Percentiles rank a stretch among this genome's conserved stretches.
phyloP scores from a whole-genome alignment of 2,329 filamentous ascomycete species.

The Fusarium sp. region DNA sequence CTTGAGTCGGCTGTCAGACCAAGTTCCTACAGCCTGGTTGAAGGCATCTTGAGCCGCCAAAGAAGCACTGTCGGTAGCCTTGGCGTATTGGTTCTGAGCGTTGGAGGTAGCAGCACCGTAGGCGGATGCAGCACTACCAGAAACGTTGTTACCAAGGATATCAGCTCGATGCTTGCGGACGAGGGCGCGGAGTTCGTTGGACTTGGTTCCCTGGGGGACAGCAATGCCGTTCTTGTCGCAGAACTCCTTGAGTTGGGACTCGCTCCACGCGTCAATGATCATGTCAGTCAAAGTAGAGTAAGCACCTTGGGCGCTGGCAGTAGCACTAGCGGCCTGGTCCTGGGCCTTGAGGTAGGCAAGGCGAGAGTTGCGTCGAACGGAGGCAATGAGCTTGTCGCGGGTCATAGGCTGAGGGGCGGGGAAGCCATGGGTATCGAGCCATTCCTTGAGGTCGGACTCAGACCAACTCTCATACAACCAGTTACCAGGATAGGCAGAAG shows the following conservation, averaged over 20 bases:
- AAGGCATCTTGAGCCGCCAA: conserved; percentile 77
- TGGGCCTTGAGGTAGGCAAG: conserved; percentile 80
- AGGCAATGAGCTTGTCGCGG: conserved; percentile 90
- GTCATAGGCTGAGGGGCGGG: conserved; percentile 86
- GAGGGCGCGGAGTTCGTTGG: conserved; percentile 90
- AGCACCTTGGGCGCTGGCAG: conserved; percentile 76
- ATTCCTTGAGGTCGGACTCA: conserved; percentile 93
- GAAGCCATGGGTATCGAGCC: conserved; percentile 90
- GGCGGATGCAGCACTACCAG: conserved; percentile 70
- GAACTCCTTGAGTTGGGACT: conserved; percentile 91
- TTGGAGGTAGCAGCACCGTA: conserved; percentile 81
- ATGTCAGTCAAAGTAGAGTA: conserved; percentile 84
- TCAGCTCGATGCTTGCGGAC: conserved; percentile 88
- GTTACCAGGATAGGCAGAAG: conserved; percentile 88
- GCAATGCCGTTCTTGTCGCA: conserved; percentile 88
- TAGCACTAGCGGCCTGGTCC: conserved; percentile 71
- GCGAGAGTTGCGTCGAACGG: conserved; percentile 91
- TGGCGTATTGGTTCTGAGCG: conserved; percentile 82
- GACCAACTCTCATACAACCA: conserved; percentile 95
- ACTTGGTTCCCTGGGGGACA: conserved; percentile 91
- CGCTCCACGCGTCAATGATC: conserved; percentile 91
- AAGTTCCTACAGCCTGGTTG: conserved; percentile 71
- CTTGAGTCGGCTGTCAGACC: conserved; percentile 85
- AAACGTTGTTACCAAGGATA: conserved; percentile 76
- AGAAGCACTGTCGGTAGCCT: conserved; percentile 79